Evolutionary conservation across 257 asterid genomes (phyloP).

Genomic region (Henckelia pumila): DNA sequence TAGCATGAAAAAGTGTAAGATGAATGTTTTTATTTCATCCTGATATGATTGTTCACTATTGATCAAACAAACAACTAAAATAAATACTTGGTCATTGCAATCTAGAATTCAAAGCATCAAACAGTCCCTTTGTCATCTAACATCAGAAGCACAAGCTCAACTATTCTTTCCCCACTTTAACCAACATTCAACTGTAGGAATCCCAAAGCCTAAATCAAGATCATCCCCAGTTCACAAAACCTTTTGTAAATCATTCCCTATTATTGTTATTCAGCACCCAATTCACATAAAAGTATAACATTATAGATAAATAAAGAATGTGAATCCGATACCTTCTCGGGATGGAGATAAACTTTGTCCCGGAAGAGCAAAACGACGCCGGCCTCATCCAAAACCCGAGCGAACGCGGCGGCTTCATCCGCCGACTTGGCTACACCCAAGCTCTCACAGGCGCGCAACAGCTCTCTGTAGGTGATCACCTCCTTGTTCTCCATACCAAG

Average conservation of each 20-base stretch:
- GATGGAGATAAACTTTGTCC: slow-evolving; percentile 84
- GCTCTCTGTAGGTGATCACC: slow-evolving; percentile 64
- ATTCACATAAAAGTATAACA: not conserved
- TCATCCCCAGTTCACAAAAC: no score
- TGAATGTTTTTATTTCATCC: not conserved
- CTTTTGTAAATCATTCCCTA: not conserved
- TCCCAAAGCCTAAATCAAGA: no score
- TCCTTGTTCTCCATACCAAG: slow-evolving; percentile 69
- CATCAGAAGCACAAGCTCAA: slow-evolving; percentile 9
- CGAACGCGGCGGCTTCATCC: slow-evolving; percentile 73
- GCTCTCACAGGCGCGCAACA: slow-evolving; percentile 54
- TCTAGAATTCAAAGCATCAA: slow-evolving; percentile 11
- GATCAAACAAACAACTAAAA: slow-evolving; percentile 8
- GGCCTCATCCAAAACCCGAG: slow-evolving; percentile 88
- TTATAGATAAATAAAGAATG: not conserved
- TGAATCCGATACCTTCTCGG: slow-evolving; percentile 59
- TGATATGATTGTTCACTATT: not conserved
- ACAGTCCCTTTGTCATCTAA: not conserved
- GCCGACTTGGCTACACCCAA: slow-evolving; percentile 69
- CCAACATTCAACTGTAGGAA: no score
- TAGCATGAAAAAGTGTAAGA: no score
- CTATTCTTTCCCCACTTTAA: no score
- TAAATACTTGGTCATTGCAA: not conserved
- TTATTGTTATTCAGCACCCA: not conserved
- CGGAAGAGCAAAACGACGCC: slow-evolving; percentile 83